These are phyloP conservation scores for Scalesia atractyloides DNA, from an alignment of 129 eudicot species.

Conservation along the genomic window DNA sequence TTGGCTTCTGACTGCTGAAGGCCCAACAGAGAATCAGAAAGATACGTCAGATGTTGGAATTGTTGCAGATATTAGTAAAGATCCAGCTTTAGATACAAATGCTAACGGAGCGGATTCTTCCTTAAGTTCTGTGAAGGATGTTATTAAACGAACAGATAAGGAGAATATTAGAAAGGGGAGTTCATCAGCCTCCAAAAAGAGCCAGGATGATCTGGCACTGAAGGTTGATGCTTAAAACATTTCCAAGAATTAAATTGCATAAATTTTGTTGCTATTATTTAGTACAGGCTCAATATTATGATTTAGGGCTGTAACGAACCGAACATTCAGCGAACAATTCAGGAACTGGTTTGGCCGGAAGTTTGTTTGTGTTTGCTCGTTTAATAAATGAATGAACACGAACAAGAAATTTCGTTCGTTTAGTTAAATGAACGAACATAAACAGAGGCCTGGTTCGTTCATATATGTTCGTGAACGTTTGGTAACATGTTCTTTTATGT, in stretches of 20 bases:
- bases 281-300: constrained; percentile 2
- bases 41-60: constrained; percentile 30
- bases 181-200: constrained; percentile 34
- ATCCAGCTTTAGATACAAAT: constrained; percentile 35
- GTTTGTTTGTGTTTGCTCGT: too few relatives aligned
- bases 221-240: constrained; percentile 55
- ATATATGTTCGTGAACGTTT: too few relatives aligned
- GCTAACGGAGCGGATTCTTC: constrained; percentile 32
- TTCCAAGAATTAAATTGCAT: constrained; percentile 13
- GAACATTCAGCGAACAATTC: too few relatives aligned
- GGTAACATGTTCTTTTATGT: too few relatives aligned
- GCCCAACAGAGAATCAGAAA: constrained; percentile 52
- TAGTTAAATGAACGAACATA: too few relatives aligned
- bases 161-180: constrained; percentile 38
- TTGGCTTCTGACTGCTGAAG: constrained; percentile 93
- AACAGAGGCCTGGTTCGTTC: too few relatives aligned
- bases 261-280: constrained; percentile 17
- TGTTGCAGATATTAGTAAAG: constrained; percentile 37
- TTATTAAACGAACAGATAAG: constrained; percentile 42
- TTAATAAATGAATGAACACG: too few relatives aligned
- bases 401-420: too few relatives aligned
- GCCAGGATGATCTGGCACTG: constrained; percentile 56
- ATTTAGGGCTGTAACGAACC: neutral
- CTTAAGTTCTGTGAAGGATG: constrained; percentile 35
- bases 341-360: too few relatives aligned